Conservation (phyloP, 176 grass and related monocot genomes). For the Raddia guianensis region DNA sequence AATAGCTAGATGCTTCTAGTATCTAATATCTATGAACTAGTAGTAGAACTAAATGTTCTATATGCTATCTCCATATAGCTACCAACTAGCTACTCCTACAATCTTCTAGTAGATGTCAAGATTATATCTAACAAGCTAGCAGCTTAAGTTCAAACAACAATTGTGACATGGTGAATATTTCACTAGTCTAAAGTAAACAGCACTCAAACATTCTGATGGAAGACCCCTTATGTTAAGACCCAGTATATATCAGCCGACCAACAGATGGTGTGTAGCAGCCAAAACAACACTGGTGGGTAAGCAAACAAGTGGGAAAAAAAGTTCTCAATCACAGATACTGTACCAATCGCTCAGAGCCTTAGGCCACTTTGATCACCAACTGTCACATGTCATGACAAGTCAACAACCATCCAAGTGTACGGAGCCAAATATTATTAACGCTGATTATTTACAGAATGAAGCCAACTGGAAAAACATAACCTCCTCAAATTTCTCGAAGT, state of each 20-base stretch:
- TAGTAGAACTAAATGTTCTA: no score
- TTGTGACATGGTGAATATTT: slow-evolving; percentile 27
- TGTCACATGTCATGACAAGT: neutral
- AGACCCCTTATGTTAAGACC: neutral
- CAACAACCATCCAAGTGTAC: neutral
- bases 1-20: no score
- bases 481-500: slow-evolving; percentile 94
- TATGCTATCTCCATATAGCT: no score
- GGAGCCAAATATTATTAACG: slow-evolving; percentile 20
- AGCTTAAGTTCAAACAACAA: neutral
- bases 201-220: slow-evolving; percentile 9
- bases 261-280: neutral
- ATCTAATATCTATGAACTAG: no score
- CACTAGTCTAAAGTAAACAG: slow-evolving; percentile 12
- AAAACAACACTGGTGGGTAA: neutral
- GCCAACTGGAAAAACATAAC: slow-evolving; percentile 35
- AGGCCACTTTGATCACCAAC: neutral
- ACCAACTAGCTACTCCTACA: no score
- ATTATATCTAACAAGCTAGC: neutral
- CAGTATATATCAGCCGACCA: neutral
- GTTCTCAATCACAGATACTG: neutral
- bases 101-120: no score
- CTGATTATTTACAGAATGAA: slow-evolving; percentile 14
- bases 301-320: neutral
- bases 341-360: neutral